These are phyloP conservation scores for Paraphaeosphaeria sporulosa DNA, from an alignment of 2,329 filamentous ascomycete species.

Conservation along the genomic window DNA sequence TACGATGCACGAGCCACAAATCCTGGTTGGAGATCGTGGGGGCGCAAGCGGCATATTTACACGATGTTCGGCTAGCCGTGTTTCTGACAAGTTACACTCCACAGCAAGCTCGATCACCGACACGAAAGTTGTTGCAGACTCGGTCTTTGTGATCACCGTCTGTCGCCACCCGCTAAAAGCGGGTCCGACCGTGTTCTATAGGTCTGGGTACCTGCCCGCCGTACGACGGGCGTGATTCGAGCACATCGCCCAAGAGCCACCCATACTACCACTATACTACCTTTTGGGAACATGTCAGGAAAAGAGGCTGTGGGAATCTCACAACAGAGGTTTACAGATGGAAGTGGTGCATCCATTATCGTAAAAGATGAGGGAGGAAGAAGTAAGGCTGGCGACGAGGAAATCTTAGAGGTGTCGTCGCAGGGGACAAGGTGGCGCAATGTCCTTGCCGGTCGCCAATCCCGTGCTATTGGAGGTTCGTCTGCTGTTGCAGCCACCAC, in stretches of 20 bases:
- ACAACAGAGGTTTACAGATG: not conserved
- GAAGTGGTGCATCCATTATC: not conserved
- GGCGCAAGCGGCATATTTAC: not conserved
- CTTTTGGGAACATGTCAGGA: not conserved
- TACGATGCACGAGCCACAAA: not conserved
- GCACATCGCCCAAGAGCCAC: not conserved
- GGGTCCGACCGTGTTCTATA: not conserved
- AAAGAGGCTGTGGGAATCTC: no score
- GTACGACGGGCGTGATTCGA: not conserved
- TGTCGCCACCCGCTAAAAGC: not conserved
- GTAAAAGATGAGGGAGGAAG: not conserved
- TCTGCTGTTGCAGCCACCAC: not conserved
- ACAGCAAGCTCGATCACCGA: not conserved
- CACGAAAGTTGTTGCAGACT: not conserved
- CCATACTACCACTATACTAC: not conserved
- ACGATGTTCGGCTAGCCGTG: not conserved
- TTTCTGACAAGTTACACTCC: not conserved
- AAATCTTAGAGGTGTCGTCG: no score
- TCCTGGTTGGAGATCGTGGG: not conserved
- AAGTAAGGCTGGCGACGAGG: not conserved
- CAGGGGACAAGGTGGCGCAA: not conserved
- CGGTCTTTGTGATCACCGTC: not conserved
- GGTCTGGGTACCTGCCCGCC: not conserved
- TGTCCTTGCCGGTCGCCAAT: not conserved
- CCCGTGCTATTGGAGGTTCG: not conserved